phyloP scores from a whole-genome alignment of 139 green algal species.

The Coccomyxa sp. region DNA sequence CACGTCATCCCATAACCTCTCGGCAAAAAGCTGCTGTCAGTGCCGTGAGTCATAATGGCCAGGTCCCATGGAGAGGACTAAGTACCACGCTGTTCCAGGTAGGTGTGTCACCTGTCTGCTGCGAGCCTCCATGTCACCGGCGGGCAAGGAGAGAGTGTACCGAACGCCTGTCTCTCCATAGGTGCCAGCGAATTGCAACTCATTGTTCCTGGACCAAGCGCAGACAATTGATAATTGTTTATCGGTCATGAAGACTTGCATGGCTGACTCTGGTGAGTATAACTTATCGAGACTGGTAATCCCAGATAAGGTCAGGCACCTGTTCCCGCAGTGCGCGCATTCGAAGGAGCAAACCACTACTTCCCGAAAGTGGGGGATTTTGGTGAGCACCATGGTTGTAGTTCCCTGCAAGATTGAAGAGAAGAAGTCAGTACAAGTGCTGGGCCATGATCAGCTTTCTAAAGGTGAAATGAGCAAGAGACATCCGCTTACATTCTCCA shows the following conservation, averaged over 20 bases:
- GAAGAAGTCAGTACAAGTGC: neutral
- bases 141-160: constrained; percentile 41
- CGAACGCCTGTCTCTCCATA: constrained; percentile 36
- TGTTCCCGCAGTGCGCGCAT: constrained; percentile 47
- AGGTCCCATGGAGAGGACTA: too few relatives aligned
- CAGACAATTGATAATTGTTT: neutral
- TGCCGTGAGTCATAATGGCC: too few relatives aligned
- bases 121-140: constrained; percentile 5
- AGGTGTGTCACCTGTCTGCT: constrained; percentile 8
- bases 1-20: too few relatives aligned
- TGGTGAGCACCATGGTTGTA: constrained; percentile 46
- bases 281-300: too few relatives aligned
- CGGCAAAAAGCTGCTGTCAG: too few relatives aligned
- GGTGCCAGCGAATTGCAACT: constrained; percentile 45
- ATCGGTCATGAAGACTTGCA: neutral
- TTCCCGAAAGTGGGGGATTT: constrained; percentile 56
- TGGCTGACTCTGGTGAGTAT: too few relatives aligned
- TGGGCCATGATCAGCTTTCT: too few relatives aligned
- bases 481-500: constrained; percentile 20
- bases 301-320: too few relatives aligned
- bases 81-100: too few relatives aligned
- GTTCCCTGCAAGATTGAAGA: constrained; percentile 27
- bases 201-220: constrained; percentile 45
- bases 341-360: constrained; percentile 58
- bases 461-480: neutral